Evolutionary conservation across 495 filamentous ascomycete genomes (phyloP), one percentile per base, ranked within the genome.

Genomic region (Amniculicola lignicola): DNA sequence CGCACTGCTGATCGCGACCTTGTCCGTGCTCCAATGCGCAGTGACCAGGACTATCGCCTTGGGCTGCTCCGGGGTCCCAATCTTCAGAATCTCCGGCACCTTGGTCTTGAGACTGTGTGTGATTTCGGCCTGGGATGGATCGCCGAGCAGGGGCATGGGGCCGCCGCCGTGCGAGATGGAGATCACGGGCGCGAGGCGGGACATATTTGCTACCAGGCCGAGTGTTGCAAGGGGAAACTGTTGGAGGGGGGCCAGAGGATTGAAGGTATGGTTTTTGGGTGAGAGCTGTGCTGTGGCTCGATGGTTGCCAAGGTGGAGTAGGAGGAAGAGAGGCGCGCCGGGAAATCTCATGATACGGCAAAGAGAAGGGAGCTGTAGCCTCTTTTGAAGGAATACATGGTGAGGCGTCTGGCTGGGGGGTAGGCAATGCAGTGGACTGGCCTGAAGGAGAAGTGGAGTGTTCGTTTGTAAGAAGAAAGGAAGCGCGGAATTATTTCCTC

Each of bases 111-210:
- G 67, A 4, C 66, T 69, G 24, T 63, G 47, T 36, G 70, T 57
- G 39, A 75, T 63, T 9, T 42, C 55, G 11, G 61, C 57, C 51
- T 72, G 69, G 10, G 45, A 51, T 3, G 69, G 69, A 52, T 74
- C 72, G 46, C 65, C 67, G 31, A 75, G 58, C 24, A 72, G 31
- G n/a, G 72, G 72, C 57, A 75, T 63, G 0, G 72, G 72, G 23
- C 72, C 72, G 18, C 72, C 72, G 51, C 72, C 72, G 57, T 75
- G 72, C 15, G 70, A 71, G 51, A 75, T 58, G 22, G 67, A 57
- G 40, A 75, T 65, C 15, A 75, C 71, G n/a, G 71, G 63, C 4
- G 69, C 72, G 51, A 67, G 66, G 14, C 37, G 53, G 6, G 61
- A 33, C 50, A 51, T 55, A 27, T 51, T 55, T 4, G 46, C 16